These are phyloP conservation scores for Grosmannia penicillata DNA, from an alignment of 2,329 filamentous ascomycete species.

Conservation along the genomic window DNA sequence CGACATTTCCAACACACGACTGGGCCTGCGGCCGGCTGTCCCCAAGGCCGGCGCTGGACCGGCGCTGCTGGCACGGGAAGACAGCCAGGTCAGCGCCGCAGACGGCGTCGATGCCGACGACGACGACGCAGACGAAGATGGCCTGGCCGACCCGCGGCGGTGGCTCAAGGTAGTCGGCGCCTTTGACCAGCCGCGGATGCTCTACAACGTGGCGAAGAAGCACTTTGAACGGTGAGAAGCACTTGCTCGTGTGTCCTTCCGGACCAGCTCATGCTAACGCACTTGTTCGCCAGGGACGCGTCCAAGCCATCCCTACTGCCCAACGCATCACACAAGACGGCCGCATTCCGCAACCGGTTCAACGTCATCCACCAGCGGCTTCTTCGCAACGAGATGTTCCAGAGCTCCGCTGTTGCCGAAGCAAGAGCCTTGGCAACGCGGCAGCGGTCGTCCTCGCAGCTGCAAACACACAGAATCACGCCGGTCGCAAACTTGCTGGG, in stretches of 20 bases:
- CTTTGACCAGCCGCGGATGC: constrained; percentile 68
- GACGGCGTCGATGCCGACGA: constrained; percentile 33
- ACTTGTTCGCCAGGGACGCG: constrained; percentile 30
- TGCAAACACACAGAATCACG: constrained; percentile 73
- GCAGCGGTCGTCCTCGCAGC: constrained; percentile 34
- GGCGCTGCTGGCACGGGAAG: constrained; percentile 34
- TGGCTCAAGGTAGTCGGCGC: constrained; percentile 78
- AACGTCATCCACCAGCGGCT: constrained; percentile 86
- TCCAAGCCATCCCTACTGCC: constrained; percentile 60
- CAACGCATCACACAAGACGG: constrained; percentile 64
- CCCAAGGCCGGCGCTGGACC: constrained; percentile 7
- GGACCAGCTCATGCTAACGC: constrained; percentile 6
- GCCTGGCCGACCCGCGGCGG: constrained; percentile 52
- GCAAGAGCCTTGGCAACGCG: constrained; percentile 36
- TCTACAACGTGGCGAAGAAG: constrained; percentile 69
- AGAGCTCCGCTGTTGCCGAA: constrained; percentile 59
- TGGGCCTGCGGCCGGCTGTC: constrained; percentile 32
- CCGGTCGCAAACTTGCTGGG: constrained; percentile 65
- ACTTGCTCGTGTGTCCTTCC: background rate
- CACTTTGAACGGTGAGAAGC: constrained; percentile 62
- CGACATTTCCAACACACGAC: constrained; percentile 36
- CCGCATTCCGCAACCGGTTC: constrained; percentile 78
- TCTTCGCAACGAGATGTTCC: constrained; percentile 84
- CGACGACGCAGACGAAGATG: constrained; percentile 38
- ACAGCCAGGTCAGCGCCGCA: constrained; percentile 51